Evolutionary conservation across 2,329 filamentous ascomycete species (phyloP), one percentile per base, ranked within the genome.

Genomic region (Cytospora paraplurivora): DNA sequence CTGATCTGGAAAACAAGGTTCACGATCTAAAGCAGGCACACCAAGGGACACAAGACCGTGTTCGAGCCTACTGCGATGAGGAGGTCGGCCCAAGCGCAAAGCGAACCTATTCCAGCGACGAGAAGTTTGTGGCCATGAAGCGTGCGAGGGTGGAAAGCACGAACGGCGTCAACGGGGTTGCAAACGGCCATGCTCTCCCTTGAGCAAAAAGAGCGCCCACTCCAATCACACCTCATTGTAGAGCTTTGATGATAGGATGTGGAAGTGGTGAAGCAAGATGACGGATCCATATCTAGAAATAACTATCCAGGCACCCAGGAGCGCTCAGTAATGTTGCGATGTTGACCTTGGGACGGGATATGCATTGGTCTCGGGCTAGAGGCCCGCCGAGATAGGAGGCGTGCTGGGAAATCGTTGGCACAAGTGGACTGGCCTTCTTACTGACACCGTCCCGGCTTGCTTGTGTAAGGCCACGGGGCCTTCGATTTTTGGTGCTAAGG

Each of bases 81-180:
- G 37, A 32, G 19, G 54, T 41, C 13, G 21, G 21, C n/a, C 27
- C 33, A 8, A 11, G n/a, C 27, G n/a, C 8, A 19, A 63, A 56
- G 15, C 56, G 56, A 56, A 37, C n/a, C 34, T 17, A 47, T 15
- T 27, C 37, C 10, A 7, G 49, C 3, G 50, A 63, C n/a, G 52
- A 60, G 8, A 38, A 53, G 15, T 61, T 27, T 21, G 32, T 37
- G 8, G 44, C 32, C 8, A 60, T 49, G 4, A 63, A 65, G 52
- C 63, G 54, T 15, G 49, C 37, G 32, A 62, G 63, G 38, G 35
- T 62, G 12, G 63, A 62, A 19, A 59, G 38, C 6, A 27, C 44
- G 27, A 62, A 55, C 17, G 52, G 59, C 35, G 38, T 59, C 32
- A 62, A 62, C 17, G 59, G 53, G 15, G 49, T 56, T 37, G 62